Evolutionary conservation across 1,284 basidiomycete species (phyloP).

Genomic region (Rhodotorula glutinis): DNA sequence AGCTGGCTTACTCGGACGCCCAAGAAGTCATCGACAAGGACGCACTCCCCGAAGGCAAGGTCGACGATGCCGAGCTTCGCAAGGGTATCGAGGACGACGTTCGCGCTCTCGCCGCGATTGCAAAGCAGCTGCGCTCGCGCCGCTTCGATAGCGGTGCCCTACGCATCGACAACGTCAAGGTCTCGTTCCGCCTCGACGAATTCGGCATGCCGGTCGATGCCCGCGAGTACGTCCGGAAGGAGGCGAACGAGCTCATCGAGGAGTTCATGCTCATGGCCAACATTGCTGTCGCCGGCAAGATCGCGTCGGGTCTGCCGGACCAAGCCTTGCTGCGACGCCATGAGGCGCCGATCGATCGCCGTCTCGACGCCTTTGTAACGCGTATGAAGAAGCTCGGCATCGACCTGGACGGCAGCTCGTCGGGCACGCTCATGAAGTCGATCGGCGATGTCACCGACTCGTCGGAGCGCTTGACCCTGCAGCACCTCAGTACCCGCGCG

Average conservation of each 20-base stretch:
- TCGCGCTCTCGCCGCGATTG: slow-evolving; percentile 63
- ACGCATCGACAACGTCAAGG: slow-evolving; percentile 65
- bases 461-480: slow-evolving; percentile 58
- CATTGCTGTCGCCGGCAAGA: slow-evolving; percentile 81
- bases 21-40: slow-evolving; percentile 78
- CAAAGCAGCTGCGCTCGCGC: slow-evolving; percentile 66
- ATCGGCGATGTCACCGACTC: slow-evolving; percentile 70
- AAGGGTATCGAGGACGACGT: slow-evolving; percentile 71
- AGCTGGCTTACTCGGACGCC: slow-evolving; percentile 77
- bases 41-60: slow-evolving; percentile 55
- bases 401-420: slow-evolving; percentile 72
- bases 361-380: slow-evolving; percentile 71
- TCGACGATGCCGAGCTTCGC: slow-evolving; percentile 55
- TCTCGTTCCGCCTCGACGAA: slow-evolving; percentile 78
- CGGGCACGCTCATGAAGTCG: slow-evolving; percentile 78
- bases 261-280: slow-evolving; percentile 98
- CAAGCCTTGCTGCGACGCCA: slow-evolving; percentile 91
- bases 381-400: slow-evolving; percentile 80
- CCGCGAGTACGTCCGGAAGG: slow-evolving; percentile 60
- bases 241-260: slow-evolving; percentile 80
- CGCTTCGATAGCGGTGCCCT: slow-evolving; percentile 81
- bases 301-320: slow-evolving; percentile 89
- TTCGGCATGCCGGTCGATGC: slow-evolving; percentile 80
- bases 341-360: slow-evolving; percentile 85
- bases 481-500: slow-evolving; percentile 62